Conservation (phyloP, 805 yeast genomes). For the Wickerhamiella cacticola region DNA sequence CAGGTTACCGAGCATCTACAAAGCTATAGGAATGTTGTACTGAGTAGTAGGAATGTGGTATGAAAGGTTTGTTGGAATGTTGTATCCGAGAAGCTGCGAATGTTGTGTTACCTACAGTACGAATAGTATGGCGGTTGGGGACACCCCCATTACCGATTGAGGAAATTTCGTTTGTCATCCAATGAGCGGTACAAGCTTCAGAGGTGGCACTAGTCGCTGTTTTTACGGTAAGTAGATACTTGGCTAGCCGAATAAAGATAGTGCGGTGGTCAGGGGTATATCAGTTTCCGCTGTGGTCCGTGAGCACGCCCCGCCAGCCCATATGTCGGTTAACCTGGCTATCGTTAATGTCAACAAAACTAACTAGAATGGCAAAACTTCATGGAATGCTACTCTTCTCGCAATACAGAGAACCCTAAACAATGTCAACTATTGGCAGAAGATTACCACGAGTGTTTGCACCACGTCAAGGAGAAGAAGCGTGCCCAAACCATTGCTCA, state of each 20-base stretch:
- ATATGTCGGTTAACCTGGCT: too few relatives aligned
- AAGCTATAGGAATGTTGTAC: not conserved
- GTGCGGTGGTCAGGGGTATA: not conserved
- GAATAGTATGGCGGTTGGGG: not conserved
- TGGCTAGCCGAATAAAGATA: too few relatives aligned
- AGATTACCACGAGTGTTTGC: slow-evolving; percentile 41
- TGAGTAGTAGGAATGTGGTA: not conserved
- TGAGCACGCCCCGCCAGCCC: too few relatives aligned
- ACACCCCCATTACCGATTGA: not conserved
- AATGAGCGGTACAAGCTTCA: slow-evolving; percentile 23
- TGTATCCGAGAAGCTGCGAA: not conserved
- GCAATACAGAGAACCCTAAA: slow-evolving; percentile 28
- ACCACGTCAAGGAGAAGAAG: slow-evolving; percentile 34
- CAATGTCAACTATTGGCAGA: slow-evolving; percentile 35
- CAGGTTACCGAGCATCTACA: slow-evolving; percentile 31
- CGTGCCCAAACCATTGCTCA: slow-evolving; percentile 25
- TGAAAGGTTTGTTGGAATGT: too few relatives aligned
- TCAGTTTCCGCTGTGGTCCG: too few relatives aligned
- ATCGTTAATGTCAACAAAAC: too few relatives aligned
- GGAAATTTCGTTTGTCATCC: slow-evolving; percentile 4
- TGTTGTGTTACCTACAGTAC: too few relatives aligned
- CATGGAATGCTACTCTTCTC: slow-evolving; percentile 37
- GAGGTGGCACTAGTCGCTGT: slow-evolving; percentile 38
- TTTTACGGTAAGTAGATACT: slow-evolving; percentile 33
- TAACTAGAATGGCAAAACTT: slow-evolving; percentile 34